Evolutionary conservation across 495 filamentous ascomycete species (phyloP).

Genomic region (Annulohypoxylon maeteangense): DNA sequence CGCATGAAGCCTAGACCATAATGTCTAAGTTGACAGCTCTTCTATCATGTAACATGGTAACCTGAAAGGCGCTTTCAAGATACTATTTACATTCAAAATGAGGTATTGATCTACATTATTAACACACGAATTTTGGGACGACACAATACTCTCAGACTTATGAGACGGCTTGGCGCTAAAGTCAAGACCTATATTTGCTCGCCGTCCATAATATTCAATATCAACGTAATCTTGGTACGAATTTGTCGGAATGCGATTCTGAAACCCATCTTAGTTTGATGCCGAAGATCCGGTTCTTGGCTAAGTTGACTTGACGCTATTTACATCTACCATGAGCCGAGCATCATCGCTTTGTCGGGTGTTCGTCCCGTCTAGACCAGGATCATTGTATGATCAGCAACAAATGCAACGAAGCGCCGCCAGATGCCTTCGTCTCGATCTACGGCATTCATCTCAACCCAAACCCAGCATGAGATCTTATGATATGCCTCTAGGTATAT

Average conservation of each 20-base stretch:
- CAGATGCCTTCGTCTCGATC: neutral
- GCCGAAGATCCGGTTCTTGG: slow-evolving; percentile 11
- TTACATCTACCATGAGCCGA: neutral
- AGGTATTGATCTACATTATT: neutral
- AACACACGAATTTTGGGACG: neutral
- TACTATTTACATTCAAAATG: neutral
- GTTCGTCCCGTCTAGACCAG: slow-evolving; percentile 6
- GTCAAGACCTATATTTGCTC: neutral
- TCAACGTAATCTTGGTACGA: neutral
- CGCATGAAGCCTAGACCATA: neutral
- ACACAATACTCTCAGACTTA: neutral
- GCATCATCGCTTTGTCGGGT: neutral
- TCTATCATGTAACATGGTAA: neutral
- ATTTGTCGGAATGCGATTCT: neutral
- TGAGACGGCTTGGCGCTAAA: slow-evolving; percentile 4
- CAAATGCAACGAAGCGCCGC: neutral
- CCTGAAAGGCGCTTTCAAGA: neutral
- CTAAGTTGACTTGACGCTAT: neutral
- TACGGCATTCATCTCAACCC: neutral
- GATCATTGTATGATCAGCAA: slow-evolving; percentile 2
- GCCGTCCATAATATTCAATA: neutral
- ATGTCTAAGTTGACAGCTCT: neutral
- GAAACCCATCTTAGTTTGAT: slow-evolving; percentile 1
- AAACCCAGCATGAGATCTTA: neutral
- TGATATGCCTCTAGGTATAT: neutral